These are phyloP conservation scores for Syzygium malaccense DNA, from an alignment of 441 rosid species.

Conservation along the genomic window DNA sequence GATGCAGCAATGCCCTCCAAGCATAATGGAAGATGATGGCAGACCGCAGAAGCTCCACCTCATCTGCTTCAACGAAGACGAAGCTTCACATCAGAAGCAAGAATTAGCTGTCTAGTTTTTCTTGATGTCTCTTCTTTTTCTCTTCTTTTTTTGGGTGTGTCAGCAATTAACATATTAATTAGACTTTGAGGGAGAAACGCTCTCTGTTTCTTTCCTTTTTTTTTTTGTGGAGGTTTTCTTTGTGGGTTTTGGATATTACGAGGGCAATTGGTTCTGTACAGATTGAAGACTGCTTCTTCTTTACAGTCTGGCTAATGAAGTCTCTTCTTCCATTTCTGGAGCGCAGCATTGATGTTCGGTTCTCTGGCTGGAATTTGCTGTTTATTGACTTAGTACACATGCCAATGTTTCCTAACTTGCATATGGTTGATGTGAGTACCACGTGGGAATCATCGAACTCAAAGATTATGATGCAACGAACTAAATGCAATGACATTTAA, in stretches of 20 bases:
- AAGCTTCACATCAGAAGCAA: conserved; percentile 44
- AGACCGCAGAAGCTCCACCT: conserved; percentile 24
- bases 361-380: neutral
- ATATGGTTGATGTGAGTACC: neutral
- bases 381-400: neutral
- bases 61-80: conserved; percentile 42
- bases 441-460: accelerated
- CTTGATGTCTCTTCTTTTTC: neutral
- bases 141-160: neutral
- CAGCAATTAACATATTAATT: neutral
- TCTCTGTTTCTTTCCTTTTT: neutral
- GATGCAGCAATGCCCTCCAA: conserved; percentile 28
- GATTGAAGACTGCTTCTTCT: neutral
- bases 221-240: neutral
- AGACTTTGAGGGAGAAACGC: neutral
- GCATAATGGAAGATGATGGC: conserved; percentile 12
- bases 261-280: neutral
- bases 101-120: conserved; percentile 30
- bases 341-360: neutral
- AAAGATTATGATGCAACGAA: neutral
- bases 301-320: neutral
- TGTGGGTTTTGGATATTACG: neutral
- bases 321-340: neutral
- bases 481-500: neutral
- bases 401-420: neutral